Conservation (phyloP, 768 basidiomycete species). For the Tephrocybe sp. region DNA sequence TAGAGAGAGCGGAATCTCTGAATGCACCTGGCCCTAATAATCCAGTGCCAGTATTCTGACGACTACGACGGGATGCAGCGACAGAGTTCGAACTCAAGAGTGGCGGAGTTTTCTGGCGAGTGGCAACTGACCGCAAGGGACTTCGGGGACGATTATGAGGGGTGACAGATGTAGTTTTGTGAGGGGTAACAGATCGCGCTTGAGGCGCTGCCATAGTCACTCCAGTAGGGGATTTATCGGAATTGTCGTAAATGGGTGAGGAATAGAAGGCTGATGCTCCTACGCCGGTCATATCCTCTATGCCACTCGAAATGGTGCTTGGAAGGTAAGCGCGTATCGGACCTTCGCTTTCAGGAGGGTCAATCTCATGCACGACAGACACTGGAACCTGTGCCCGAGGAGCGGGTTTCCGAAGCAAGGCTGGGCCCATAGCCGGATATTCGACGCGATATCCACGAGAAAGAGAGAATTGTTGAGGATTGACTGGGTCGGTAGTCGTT, state of each 20-base stretch:
- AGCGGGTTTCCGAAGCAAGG: constrained; percentile 55
- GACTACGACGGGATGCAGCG: not conserved
- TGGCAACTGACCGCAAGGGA: constrained; percentile 29
- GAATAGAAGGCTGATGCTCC: constrained; percentile 42
- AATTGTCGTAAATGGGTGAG: constrained; percentile 24
- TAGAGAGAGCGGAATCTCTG: constrained; percentile 64
- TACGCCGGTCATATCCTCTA: constrained; percentile 66
- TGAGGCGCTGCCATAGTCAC: not conserved
- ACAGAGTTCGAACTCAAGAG: constrained; percentile 26
- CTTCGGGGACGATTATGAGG: constrained; percentile 9
- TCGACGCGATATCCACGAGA: constrained; percentile 10
- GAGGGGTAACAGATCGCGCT: constrained; percentile 1
- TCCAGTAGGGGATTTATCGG: not conserved
- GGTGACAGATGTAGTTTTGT: constrained; percentile 2
- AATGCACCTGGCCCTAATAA: constrained; percentile 54
- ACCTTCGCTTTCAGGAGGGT: constrained; percentile 16
- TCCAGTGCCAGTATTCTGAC: not conserved
- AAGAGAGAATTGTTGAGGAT: not conserved
- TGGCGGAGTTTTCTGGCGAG: constrained; percentile 39
- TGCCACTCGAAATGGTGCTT: constrained; percentile 48
- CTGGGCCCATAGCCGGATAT: constrained; percentile 18
- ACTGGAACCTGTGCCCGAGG: constrained; percentile 63
- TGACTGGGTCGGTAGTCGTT: constrained; percentile 24
- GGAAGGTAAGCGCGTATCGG: constrained; percentile 45
- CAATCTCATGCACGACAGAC: constrained; percentile 48